Percentiles rank a stretch among this genome's conserved stretches.
Conservation (phyloP, 768 basidiomycete genomes). For the Mycena chlorophos region DNA sequence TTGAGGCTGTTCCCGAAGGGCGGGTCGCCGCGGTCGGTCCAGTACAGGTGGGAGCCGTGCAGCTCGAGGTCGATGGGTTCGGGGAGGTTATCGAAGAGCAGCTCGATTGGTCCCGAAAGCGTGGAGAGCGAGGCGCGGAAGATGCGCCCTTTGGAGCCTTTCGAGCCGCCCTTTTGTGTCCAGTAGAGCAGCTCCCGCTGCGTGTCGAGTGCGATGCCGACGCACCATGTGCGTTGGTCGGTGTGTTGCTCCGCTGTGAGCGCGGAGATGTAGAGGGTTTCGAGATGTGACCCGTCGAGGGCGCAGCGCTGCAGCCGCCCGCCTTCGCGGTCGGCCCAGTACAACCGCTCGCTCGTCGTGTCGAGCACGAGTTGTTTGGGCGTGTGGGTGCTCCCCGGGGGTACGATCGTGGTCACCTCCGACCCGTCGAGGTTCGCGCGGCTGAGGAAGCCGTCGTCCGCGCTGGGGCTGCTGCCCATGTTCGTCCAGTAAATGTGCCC, state of each 20-base stretch:
- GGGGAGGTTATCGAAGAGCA: conserved; percentile 12
- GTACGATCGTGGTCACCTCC: conserved; percentile 13
- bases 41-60: conserved; percentile 8
- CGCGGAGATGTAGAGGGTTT: conserved; percentile 15
- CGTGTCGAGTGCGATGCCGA: conserved; percentile 16
- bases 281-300: conserved; percentile 15
- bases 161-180: conserved; percentile 20
- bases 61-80: conserved; percentile 17
- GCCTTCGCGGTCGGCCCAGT: conserved; percentile 23
- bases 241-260: conserved; percentile 7
- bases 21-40: conserved; percentile 20
- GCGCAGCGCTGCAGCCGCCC: conserved; percentile 17
- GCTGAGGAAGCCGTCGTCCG: conserved; percentile 16
- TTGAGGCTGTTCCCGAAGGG: conserved; percentile 19
- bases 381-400: conserved; percentile 16
- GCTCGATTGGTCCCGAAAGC: neutral
- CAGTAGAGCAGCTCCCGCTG: conserved; percentile 16
- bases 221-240: conserved; percentile 20
- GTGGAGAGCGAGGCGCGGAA: conserved; percentile 12
- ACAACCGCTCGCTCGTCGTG: conserved; percentile 8
- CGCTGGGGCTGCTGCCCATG: conserved; percentile 19
- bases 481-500: conserved; percentile 22
- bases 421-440: conserved; percentile 20
- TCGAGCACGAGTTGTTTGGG: conserved; percentile 22
- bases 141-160: conserved; percentile 11